Base-by-base conservation (phyloP, 106 monocot genomes). In the Hemerocallis citrina region DNA sequence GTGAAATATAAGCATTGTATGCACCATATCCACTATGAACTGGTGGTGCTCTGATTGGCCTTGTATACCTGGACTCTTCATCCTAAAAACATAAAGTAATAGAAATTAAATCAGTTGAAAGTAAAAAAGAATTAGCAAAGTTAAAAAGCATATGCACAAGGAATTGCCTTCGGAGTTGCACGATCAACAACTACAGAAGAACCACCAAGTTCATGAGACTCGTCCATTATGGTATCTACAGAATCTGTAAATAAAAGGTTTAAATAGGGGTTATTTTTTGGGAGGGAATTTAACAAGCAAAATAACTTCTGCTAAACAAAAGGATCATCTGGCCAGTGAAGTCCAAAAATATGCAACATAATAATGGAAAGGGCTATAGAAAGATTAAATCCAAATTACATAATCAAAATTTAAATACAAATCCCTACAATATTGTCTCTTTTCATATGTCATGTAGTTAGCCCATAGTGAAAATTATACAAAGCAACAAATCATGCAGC, bases 131-230 rank as follows among this genome's bases (percentile, higher is more conserved):
- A 9, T 51, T 28, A 51, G 8, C 51, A 57, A 37, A 7, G 15
- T n/a, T n/a, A 57, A 36, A 60, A 40, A 25, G 28, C 1, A 10
- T n/a, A n/a, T 60, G 57, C 21, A 35, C 12, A 13, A 40, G 13
- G 16, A 67, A 14, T 40, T 82, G 59, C 96, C 91, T 91, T 98
- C 41, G 96, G 96, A 42, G 91, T 92, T 28, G 96, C 96, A 27
- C 96, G 87, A 52, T 98, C 96, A 70, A 98, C 85, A 64, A 91
- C 91, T 47, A 98, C 56, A 72, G 78, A 74, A 47, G 86, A 84
- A 47, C 91, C 96, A 64, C 73, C 96, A 41, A 98, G 75, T 66
- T 98, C 96, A 77, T 98, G 96, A 37, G 87, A 77, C 28, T 98
- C 85, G 63, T 50, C 17, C 96, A 98, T 98, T 63, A 98, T 78